Evolutionary conservation across 2,329 filamentous ascomycete genomes (phyloP).

Genomic region (Teratosphaeria viscida): DNA sequence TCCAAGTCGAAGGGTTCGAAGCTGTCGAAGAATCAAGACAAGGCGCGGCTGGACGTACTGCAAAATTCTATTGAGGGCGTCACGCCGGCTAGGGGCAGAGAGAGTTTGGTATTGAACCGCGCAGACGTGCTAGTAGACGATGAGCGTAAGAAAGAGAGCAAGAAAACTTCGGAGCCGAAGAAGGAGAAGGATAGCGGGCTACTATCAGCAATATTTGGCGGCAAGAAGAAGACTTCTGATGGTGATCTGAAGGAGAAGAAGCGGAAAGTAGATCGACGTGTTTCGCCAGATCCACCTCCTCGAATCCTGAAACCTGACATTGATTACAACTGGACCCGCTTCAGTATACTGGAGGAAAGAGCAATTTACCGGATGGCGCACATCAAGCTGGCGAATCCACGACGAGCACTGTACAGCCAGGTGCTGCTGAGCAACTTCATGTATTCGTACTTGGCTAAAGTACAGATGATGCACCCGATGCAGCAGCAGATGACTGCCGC

Average conservation of each 20-base stretch:
- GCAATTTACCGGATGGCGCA: slow-evolving; percentile 98
- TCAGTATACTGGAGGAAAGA: slow-evolving; percentile 87
- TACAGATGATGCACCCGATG: slow-evolving; percentile 88
- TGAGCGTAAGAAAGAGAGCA: slow-evolving; percentile 69
- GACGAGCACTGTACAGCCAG: slow-evolving; percentile 83
- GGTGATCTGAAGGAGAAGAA: slow-evolving; percentile 67
- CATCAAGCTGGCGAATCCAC: slow-evolving; percentile 96
- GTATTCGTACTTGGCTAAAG: slow-evolving; percentile 97
- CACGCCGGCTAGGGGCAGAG: slow-evolving; percentile 46
- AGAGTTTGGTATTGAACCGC: slow-evolving; percentile 75
- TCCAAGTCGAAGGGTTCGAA: slow-evolving; percentile 34
- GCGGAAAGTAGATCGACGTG: slow-evolving; percentile 55
- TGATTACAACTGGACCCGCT: slow-evolving; percentile 93
- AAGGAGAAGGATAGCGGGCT: slow-evolving; percentile 62
- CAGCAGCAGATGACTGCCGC: slow-evolving; percentile 79
- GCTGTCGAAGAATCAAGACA: slow-evolving; percentile 57
- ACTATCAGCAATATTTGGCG: slow-evolving; percentile 87
- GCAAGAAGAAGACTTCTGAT: slow-evolving; percentile 59
- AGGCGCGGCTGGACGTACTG: slow-evolving; percentile 71
- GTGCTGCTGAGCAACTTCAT: slow-evolving; percentile 98
- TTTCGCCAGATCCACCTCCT: slow-evolving; percentile 71
- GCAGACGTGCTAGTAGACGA: slow-evolving; percentile 65
- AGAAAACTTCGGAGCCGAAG: slow-evolving; percentile 51
- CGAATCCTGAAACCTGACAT: slow-evolving; percentile 71
- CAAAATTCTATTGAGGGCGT: slow-evolving; percentile 71